These are phyloP conservation scores for Lotmaria passim DNA, from an alignment of 208 protist species.

Conservation along the genomic window DNA sequence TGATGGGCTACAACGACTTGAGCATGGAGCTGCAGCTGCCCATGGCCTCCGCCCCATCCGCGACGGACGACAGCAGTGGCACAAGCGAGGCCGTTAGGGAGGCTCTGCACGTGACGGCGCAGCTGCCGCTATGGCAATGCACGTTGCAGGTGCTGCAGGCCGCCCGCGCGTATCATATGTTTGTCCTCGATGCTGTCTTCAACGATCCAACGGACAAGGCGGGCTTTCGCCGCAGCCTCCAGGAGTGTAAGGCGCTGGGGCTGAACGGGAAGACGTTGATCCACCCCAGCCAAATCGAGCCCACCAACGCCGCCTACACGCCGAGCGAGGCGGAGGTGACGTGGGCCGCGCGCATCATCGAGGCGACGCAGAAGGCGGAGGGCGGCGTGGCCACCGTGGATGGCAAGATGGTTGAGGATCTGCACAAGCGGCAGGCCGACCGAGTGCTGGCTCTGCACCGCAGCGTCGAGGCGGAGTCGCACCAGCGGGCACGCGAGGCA, in stretches of 20 bases:
- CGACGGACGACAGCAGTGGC: conserved; percentile 3
- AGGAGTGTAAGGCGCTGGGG: conserved; percentile 60
- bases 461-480: conserved; percentile 32
- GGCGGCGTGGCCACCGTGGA: conserved; percentile 53
- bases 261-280: conserved; percentile 85
- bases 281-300: conserved; percentile 65
- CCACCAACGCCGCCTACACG: conserved; percentile 69
- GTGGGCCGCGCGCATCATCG: conserved; percentile 62
- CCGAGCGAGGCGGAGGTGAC: conserved; percentile 62
- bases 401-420: conserved; percentile 70
- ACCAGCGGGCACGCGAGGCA: conserved; percentile 8
- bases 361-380: conserved; percentile 33
- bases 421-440: conserved; percentile 64
- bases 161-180: conserved; percentile 71
- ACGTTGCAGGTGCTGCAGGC: conserved; percentile 65
- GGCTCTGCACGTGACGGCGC: conserved; percentile 28
- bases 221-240: conserved; percentile 66
- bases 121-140: conserved; percentile 58
- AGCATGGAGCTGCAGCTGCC: conserved; percentile 55
- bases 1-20: conserved; percentile 76
- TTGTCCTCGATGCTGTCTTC: conserved; percentile 77
- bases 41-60: conserved; percentile 18
- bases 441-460: conserved; percentile 45
- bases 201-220: conserved; percentile 71
- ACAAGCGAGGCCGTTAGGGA: conserved; percentile 21